Conservation (phyloP, 352 stramenopile genomes). For the Phytophthora sojae region DNA sequence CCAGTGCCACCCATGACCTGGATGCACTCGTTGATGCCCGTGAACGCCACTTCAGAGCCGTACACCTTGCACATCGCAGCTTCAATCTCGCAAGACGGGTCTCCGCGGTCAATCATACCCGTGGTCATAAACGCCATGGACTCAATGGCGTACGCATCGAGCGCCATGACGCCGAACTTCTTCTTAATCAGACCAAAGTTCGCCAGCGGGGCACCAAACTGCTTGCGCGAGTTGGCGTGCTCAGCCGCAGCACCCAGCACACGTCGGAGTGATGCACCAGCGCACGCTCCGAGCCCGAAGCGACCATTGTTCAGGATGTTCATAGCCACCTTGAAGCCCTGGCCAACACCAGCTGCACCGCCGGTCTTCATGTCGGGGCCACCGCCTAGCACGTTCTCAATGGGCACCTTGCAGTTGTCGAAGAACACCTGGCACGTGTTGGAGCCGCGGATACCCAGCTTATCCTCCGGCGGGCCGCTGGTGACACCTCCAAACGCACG, state of each 20-base stretch:
- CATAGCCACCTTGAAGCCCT: conserved; percentile 94
- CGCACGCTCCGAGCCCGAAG: conserved; percentile 83
- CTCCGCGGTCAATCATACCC: conserved; percentile 88
- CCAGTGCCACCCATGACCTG: conserved; percentile 90
- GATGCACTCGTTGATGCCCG: conserved; percentile 89
- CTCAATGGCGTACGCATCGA: conserved; percentile 88
- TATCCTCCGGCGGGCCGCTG: conserved; percentile 95
- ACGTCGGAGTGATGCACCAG: conserved; percentile 73
- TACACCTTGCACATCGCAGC: conserved; percentile 92
- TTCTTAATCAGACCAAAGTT: conserved; percentile 90
- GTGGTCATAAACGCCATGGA: conserved; percentile 92
- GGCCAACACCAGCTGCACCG: conserved; percentile 75
- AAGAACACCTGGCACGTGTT: conserved; percentile 97
- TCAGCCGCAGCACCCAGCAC: conserved; percentile 73
- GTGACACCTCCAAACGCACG: conserved; percentile 92
- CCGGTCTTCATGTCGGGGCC: conserved; percentile 79
- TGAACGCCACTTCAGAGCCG: conserved; percentile 84
- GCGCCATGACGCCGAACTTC: conserved; percentile 86
- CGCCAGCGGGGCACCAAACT: conserved; percentile 79
- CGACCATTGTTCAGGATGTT: conserved; percentile 95
- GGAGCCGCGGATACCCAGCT: conserved; percentile 97
- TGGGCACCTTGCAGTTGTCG: conserved; percentile 95
- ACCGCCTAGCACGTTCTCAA: conserved; percentile 91
- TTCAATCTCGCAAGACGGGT: conserved; percentile 89
- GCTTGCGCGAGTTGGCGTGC: conserved; percentile 82